phyloP scores from a whole-genome alignment of 1,139 yeast genomes.

The Blastobotrys persicus region DNA sequence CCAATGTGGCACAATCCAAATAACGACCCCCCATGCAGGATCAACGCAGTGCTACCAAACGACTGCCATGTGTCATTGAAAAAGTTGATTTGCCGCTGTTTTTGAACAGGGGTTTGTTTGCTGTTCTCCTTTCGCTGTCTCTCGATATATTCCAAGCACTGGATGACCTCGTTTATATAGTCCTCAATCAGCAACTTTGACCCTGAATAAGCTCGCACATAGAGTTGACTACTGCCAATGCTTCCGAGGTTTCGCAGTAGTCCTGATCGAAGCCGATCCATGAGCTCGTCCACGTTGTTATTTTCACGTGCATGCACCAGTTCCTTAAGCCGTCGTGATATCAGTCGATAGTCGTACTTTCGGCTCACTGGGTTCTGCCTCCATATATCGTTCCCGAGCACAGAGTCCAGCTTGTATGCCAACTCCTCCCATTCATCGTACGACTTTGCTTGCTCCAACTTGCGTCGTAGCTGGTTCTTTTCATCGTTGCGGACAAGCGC shows the following conservation, averaged over 20 bases:
- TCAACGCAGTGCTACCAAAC: conserved; percentile 84
- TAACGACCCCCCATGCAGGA: conserved; percentile 89
- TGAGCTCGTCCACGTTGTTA: conserved; percentile 56
- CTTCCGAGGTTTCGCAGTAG: conserved; percentile 89
- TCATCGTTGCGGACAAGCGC: conserved; percentile 19
- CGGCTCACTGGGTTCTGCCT: conserved; percentile 80
- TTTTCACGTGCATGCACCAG: conserved; percentile 60
- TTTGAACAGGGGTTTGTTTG: conserved; percentile 7
- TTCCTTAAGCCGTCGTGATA: conserved; percentile 67
- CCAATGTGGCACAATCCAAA: conserved; percentile 94
- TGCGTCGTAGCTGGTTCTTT: conserved; percentile 20
- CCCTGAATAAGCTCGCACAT: conserved; percentile 80
- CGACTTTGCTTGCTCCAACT: conserved; percentile 29
- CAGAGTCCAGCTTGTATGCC: conserved; percentile 37
- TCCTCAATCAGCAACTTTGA: conserved; percentile 87
- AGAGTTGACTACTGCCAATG: conserved; percentile 73
- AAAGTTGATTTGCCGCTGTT: conserved; percentile 69
- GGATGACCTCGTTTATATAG: conserved; percentile 71
- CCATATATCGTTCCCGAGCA: conserved; percentile 45
- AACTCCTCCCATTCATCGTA: conserved; percentile 37
- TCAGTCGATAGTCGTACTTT: conserved; percentile 80
- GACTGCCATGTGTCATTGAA: conserved; percentile 90
- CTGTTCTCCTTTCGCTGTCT: conserved; percentile 13
- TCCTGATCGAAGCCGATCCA: conserved; percentile 77
- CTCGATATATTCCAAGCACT: conserved; percentile 58